Base-by-base conservation (phyloP, 2,329 filamentous ascomycete species). In the Fusarium sp. region DNA sequence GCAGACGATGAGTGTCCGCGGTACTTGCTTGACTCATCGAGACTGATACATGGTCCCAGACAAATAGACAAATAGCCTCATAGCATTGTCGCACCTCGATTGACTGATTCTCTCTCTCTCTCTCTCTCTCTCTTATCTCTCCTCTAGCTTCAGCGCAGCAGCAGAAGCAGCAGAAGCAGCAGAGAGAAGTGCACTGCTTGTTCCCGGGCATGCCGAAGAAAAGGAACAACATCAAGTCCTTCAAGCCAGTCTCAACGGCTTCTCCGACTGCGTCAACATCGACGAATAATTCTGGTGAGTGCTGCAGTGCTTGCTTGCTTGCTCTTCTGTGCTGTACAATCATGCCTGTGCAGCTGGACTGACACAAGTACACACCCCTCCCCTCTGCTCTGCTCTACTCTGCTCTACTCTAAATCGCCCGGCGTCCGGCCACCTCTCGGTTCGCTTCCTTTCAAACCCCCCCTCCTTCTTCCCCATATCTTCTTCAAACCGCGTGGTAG, bases 161-260 rank as follows among this genome's bases (percentile, higher is more conserved):
- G 41, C 2, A 42, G 16, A 35, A 45, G 24, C 13, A 44, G 30
- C 16, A 26, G 28, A n/a, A 44, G 53, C 12, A 33, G 31, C 14
- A 48, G 41, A 26, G 31, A n/a, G 24, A 57, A 48, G 55, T 24
- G 4, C 26, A 48, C 9, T 57, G 60, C 71, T 76, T 67, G 60
- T 68, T 68, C 62, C 62, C 63, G 79, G 83, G 81, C 70, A 91
- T 91, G 90, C 88, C 90, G 81, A 91, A 91, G 85, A 91, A 91
- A 86, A 85, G 88, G 81, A 86, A 88, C 62, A 83, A 86, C 74
- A 77, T 81, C 75, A 84, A 84, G 77, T 89, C 87, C 76, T 88
- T 89, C 72, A 91, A 91, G 80, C 89, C 89, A 73, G 86, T 83
- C 75, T 87, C 86, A 68, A 87, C 88, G 75, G 85, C 88, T 73